Percentiles rank a stretch among this genome's conserved stretches.
Evolutionary conservation across 225 moss, liverwort and hornwort genomes (phyloP).

Genomic region (Pseudisothecium myosuroides): DNA sequence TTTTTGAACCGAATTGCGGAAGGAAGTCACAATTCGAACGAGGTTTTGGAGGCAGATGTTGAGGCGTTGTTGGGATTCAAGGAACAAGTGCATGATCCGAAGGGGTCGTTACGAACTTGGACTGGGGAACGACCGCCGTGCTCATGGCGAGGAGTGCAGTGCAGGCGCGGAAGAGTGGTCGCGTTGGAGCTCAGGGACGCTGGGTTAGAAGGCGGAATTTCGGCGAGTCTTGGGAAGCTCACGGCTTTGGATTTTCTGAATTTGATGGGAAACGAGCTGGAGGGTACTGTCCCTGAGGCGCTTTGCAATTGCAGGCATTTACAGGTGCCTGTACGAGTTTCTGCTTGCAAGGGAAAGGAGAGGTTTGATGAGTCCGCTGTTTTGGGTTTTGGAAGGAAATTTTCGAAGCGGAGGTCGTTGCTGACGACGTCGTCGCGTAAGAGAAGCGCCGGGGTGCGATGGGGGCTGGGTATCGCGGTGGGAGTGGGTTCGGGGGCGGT

Average conservation of each 20-base stretch:
- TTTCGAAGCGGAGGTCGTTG: conserved; percentile 13
- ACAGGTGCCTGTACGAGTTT: not conserved
- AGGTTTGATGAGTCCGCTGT: not conserved
- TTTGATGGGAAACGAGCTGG: conserved; percentile 42
- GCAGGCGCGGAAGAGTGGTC: conserved; percentile 40
- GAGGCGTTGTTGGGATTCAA: conserved; percentile 37
- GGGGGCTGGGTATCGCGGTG: conserved; percentile 59
- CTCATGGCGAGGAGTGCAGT: conserved; percentile 56
- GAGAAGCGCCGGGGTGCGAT: conserved; percentile 34
- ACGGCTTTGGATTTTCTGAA: conserved; percentile 34
- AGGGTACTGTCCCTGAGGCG: conserved; percentile 28
- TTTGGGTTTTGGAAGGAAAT: not conserved
- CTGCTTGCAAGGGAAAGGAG: not conserved
- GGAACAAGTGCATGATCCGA: conserved; percentile 9
- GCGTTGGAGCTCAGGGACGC: conserved; percentile 29
- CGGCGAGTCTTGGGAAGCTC: conserved; percentile 32
- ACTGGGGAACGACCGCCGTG: conserved; percentile 11
- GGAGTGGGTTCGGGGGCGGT: conserved; percentile 23
- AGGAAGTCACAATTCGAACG: not conserved
- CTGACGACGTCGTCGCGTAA: not conserved
- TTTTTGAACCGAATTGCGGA: not conserved
- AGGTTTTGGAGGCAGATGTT: conserved; percentile 22
- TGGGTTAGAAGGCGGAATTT: conserved; percentile 32
- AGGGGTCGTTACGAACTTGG: conserved; percentile 22
- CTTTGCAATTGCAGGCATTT: conserved; percentile 34